These are phyloP conservation scores for Adansonia rubrostipa DNA, from an alignment of 441 rosid genomes.

Conservation along the genomic window DNA sequence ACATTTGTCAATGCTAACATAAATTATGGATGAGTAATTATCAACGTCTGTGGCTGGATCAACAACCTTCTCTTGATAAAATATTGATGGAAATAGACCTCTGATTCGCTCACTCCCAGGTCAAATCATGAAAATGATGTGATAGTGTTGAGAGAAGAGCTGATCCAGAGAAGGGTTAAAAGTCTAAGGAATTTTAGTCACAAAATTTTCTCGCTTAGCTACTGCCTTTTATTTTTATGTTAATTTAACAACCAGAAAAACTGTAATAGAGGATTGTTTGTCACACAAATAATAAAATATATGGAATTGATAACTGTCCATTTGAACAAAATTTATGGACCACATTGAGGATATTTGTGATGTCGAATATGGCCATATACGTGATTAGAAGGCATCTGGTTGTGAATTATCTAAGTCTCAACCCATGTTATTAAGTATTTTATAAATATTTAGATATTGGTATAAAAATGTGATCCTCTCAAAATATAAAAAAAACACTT, in stretches of 20 bases:
- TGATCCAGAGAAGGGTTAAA: neutral
- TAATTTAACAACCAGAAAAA: neutral
- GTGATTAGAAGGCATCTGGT: neutral
- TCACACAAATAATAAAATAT: neutral
- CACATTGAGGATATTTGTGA: no score
- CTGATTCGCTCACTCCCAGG: neutral
- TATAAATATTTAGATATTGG: no score
- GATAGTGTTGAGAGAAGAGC: neutral
- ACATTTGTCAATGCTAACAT: no score
- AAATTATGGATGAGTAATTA: no score
- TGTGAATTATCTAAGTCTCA: no score
- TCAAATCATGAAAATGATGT: neutral
- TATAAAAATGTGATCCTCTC: no score
- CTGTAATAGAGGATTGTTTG: neutral
- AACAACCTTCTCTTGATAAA: no score
- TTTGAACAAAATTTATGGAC: no score
- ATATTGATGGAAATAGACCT: neutral
- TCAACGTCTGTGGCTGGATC: no score
- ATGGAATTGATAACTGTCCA: neutral
- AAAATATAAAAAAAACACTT: no score
- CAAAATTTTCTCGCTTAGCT: neutral
- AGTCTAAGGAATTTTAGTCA: neutral
- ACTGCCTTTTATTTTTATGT: neutral
- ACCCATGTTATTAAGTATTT: no score
- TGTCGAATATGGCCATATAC: no score